Conservation (phyloP, 305 asterid species). For the Solanum chacoense region DNA sequence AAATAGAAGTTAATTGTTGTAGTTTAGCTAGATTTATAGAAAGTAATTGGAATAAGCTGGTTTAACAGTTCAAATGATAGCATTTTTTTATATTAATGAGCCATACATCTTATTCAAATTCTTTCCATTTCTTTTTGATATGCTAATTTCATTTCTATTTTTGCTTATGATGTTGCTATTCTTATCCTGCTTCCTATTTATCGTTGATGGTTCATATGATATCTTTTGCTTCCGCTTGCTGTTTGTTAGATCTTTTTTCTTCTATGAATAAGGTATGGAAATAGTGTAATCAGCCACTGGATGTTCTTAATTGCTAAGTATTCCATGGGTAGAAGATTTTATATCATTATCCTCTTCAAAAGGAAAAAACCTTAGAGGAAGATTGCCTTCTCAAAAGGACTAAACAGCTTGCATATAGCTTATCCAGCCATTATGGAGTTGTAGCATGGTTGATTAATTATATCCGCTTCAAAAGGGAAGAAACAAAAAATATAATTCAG, state of each 20-base stretch:
- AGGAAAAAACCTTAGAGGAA: background rate
- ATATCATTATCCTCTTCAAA: conserved; percentile 1
- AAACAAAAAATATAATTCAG: background rate
- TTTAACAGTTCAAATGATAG: conserved; percentile 3
- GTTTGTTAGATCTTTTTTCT: background rate
- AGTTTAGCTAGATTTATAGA: background rate
- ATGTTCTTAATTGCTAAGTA: background rate
- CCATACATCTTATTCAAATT: conserved; percentile 2
- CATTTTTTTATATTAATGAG: conserved; percentile 1
- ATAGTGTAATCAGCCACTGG: background rate
- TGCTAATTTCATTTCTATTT: background rate
- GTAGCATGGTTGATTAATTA: background rate
- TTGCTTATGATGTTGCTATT: background rate
- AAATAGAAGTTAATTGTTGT: conserved; percentile 20
- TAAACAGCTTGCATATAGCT: background rate
- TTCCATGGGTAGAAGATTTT: background rate
- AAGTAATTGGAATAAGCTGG: background rate
- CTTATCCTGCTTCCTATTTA: background rate
- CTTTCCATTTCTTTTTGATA: background rate
- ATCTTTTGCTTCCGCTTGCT: background rate
- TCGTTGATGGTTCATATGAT: background rate
- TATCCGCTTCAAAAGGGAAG: background rate
- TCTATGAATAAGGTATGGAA: background rate
- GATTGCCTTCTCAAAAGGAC: background rate
- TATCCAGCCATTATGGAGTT: background rate